phyloP scores from a whole-genome alignment of 1,284 basidiomycete species.

The Sphagnurus paluster region DNA sequence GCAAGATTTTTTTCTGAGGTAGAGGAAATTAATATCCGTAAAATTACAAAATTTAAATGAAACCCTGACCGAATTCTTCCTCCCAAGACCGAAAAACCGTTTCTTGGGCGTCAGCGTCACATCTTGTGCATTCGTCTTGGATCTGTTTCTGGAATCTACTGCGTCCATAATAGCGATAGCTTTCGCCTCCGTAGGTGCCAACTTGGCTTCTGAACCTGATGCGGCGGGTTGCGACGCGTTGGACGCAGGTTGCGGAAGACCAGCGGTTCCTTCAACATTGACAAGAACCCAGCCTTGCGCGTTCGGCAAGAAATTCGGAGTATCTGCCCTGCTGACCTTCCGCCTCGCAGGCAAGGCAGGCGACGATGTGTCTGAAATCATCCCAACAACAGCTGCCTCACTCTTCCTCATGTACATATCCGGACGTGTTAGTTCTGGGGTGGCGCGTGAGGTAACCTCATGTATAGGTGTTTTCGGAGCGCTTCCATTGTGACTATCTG shows the following conservation, averaged over 20 bases:
- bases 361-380: conserved; percentile 35
- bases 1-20: conserved; percentile 18
- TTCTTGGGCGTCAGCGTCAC: conserved; percentile 26
- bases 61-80: conserved; percentile 37
- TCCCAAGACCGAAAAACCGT: conserved; percentile 40
- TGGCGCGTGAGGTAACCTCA: conserved; percentile 46
- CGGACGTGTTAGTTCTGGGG: conserved; percentile 45
- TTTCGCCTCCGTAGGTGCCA: conserved; percentile 54
- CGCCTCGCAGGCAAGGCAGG: conserved; percentile 19
- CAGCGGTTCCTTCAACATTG: conserved; percentile 48
- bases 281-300: conserved; percentile 65
- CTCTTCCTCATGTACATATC: conserved; percentile 46
- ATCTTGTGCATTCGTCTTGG: conserved; percentile 27
- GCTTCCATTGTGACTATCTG: conserved; percentile 5
- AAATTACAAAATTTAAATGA: background rate
- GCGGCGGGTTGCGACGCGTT: background rate
- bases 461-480: conserved; percentile 40
- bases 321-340: conserved; percentile 20
- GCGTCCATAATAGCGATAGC: conserved; percentile 61
- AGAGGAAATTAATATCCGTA: background rate
- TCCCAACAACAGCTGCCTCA: conserved; percentile 52
- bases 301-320: conserved; percentile 20
- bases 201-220: conserved; percentile 29
- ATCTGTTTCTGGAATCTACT: conserved; percentile 47
- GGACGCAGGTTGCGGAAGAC: conserved; percentile 5